These are phyloP conservation scores for Cladophialophora immunda DNA, from an alignment of 2,329 filamentous ascomycete species.

Conservation along the genomic window DNA sequence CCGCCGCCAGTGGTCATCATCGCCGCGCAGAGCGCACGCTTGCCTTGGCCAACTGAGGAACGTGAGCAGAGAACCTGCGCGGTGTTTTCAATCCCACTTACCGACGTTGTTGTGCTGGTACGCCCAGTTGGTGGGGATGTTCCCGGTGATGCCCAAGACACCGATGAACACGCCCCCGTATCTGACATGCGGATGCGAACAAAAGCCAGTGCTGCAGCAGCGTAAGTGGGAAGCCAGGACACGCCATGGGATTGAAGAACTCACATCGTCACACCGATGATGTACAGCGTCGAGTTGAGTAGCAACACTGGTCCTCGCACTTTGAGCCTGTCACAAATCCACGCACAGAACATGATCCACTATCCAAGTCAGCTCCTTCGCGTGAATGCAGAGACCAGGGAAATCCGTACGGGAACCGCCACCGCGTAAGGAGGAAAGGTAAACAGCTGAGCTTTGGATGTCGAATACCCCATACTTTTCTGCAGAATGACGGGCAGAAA, in stretches of 20 bases:
- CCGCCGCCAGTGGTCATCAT: conserved; percentile 52
- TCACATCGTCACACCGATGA: conserved; percentile 68
- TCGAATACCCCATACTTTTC: conserved; percentile 68
- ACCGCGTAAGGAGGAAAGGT: conserved; percentile 74
- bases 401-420: conserved; percentile 14
- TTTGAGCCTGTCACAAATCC: conserved; percentile 71
- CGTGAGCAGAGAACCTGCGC: too few species aligned
- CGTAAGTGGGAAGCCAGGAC: neutral
- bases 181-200: conserved; percentile 61
- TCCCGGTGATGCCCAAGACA: conserved; percentile 77
- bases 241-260: too few species aligned
- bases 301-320: conserved; percentile 72
- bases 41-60: conserved; percentile 75
- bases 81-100: conserved; percentile 15
- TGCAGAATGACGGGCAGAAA: conserved; percentile 79
- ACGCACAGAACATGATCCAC: conserved; percentile 49
- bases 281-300: conserved; percentile 70
- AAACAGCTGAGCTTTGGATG: conserved; percentile 73
- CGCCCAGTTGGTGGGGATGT: conserved; percentile 75
- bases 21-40: conserved; percentile 65
- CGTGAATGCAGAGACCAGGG: too few species aligned
- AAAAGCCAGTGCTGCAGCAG: conserved; percentile 63
- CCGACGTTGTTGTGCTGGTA: conserved; percentile 86
- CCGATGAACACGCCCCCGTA: conserved; percentile 79
- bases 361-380: conserved; percentile 2